Evolutionary conservation across 2,329 filamentous ascomycete species (phyloP).

Genomic region (Arthrobotrys iridis): DNA sequence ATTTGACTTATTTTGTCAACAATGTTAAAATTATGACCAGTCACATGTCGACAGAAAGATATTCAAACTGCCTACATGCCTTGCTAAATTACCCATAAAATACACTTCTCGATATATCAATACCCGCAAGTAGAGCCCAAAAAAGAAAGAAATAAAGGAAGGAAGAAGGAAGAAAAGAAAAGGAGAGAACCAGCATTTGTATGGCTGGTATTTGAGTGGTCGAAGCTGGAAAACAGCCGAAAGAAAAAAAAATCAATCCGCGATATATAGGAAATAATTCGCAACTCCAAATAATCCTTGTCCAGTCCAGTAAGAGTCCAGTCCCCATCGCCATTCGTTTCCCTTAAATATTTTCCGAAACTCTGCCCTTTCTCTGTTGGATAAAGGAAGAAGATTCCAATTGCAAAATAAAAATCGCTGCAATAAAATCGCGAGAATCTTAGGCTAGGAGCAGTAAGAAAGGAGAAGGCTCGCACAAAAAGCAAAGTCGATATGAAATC

Average conservation of each 20-base stretch:
- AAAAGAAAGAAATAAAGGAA: slow-evolving; percentile 2
- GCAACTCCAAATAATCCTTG: slow-evolving; percentile 5
- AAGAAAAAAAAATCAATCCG: slow-evolving; percentile 1
- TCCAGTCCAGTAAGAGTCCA: slow-evolving; percentile 16
- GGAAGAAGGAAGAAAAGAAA: background rate
- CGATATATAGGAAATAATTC: slow-evolving; percentile 2
- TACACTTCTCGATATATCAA: slow-evolving; percentile 9
- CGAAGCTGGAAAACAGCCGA: background rate
- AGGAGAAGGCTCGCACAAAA: background rate
- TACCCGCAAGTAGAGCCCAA: no score
- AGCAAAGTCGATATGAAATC: slow-evolving; percentile 6
- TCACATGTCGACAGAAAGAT: background rate
- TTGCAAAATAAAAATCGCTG: slow-evolving; percentile 16
- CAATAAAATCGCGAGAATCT: background rate
- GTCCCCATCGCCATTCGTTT: slow-evolving; percentile 14
- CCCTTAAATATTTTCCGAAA: background rate
- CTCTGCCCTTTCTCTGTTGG: background rate
- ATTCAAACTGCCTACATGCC: slow-evolving; percentile 7
- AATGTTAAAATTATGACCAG: no score
- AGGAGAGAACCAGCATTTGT: background rate
- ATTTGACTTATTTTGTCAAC: slow-evolving; percentile 3
- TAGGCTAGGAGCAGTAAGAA: background rate
- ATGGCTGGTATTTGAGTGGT: background rate
- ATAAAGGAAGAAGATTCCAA: background rate
- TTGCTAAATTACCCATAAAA: slow-evolving; percentile 17